Evolutionary conservation across 495 filamentous ascomycete genomes (phyloP).

Genomic region (Pyronema omphalodes): DNA sequence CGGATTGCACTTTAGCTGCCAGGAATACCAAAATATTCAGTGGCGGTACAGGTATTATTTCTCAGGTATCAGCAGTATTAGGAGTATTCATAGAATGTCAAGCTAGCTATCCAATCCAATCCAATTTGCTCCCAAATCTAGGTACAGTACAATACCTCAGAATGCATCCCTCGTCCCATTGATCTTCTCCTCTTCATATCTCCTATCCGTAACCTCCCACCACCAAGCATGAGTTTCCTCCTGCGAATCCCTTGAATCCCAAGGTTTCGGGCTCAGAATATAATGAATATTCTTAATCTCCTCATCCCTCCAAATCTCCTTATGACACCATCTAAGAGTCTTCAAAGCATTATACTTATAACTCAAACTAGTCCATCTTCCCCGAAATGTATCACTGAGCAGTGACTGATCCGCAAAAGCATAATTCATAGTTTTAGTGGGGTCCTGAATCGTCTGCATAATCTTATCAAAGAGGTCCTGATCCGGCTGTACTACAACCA

Average conservation of each 20-base stretch:
- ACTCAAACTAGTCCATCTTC: constrained; percentile 53
- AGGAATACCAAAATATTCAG: too few species aligned
- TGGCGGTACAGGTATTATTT: background rate
- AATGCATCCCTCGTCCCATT: constrained; percentile 29
- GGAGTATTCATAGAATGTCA: background rate
- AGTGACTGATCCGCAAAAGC: constrained; percentile 64
- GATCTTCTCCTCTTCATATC: constrained; percentile 32
- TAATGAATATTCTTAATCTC: constrained; percentile 66
- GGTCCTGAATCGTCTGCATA: constrained; percentile 28
- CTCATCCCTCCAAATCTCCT: constrained; percentile 55
- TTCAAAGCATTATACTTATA: constrained; percentile 75
- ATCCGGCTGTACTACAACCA: constrained; percentile 53
- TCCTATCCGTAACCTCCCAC: constrained; percentile 38
- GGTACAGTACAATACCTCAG: background rate
- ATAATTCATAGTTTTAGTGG: constrained; percentile 32
- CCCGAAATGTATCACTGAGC: constrained; percentile 44
- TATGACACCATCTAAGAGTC: constrained; percentile 57
- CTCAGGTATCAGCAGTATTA: background rate
- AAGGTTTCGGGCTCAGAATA: constrained; percentile 64
- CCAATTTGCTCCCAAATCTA: background rate
- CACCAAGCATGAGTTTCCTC: constrained; percentile 50
- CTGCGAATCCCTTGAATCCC: constrained; percentile 41
- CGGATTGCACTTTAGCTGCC: background rate
- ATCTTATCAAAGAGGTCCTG: constrained; percentile 38
- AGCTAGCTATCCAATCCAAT: background rate